Evolutionary conservation across 2,329 filamentous ascomycete genomes (phyloP), one percentile per base, ranked within the genome.

Genomic region (Fusarium equiseti): DNA sequence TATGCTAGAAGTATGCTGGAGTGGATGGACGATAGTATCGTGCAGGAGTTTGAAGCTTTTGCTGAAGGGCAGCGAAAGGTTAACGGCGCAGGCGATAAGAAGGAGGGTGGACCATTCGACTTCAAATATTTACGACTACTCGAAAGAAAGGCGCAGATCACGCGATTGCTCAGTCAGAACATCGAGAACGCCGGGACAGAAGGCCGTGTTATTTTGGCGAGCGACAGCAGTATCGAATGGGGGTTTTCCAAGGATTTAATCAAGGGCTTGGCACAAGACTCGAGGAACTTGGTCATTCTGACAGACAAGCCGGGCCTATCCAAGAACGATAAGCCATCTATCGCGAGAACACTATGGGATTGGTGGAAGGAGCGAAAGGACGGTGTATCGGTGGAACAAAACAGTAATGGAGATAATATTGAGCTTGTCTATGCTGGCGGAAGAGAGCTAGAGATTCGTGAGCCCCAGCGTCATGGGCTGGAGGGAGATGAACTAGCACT

Each of bases 11-110:
- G 95, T 79, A 97, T 99, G 93, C 85, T 99, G 32, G 96, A 99
- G 78, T 99, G 96, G 96, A 98, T 99, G 95, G 95, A 98, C 77
- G 95, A 98, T 76, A 91, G 90, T 62, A 97, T 99, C 63, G 92
- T 97, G 44, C 90, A 94, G 58, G 95, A 98, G 75, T 97, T 97
- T 67, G 95, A 97, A 78, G 90, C 91, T 16, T 85, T 90, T 50
- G 87, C 86, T 3, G 87, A 89, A 68, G 83, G 81, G 5, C 83
- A 85, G 68, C 77, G 81, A 6, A 85, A 82, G 64, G 81, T 83
- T 10, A 83, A 84, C 13, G 80, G 82, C 0, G 79, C 83, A 15
- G 83, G 81, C 27, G 81, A 83, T 16, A 89, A 85, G 73, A 87
- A 87, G 68, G 83, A 85, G 38, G 86, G 85, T 3, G 92, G 92